A percentile compares a stretch with the other conserved stretches of the same genome.
Conservation (phyloP, 2,329 filamentous ascomycete species). For the Fusarium palustre region DNA sequence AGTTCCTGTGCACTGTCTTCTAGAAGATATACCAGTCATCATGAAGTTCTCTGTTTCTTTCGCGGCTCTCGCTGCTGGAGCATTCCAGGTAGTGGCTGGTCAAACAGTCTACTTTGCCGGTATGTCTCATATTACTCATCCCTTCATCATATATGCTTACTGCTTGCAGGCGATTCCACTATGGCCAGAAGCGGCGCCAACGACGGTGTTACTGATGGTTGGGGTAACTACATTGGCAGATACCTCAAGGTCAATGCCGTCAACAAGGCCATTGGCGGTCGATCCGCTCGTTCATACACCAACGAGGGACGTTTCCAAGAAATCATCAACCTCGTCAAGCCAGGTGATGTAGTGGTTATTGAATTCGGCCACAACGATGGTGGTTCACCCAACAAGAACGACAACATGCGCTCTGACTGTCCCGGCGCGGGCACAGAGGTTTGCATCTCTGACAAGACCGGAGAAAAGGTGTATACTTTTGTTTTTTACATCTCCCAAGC, state of each 20-base stretch:
- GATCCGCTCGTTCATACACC: constrained; percentile 74
- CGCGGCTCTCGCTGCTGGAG: constrained; percentile 33
- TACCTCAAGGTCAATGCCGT: constrained; percentile 59
- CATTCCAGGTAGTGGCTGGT: constrained; percentile 24
- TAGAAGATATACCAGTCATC: not conserved
- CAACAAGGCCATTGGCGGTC: constrained; percentile 75
- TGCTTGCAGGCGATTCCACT: constrained; percentile 63
- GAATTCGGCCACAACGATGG: constrained; percentile 82
- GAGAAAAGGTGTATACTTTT: constrained; percentile 69
- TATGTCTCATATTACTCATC: not conserved
- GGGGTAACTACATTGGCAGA: constrained; percentile 70
- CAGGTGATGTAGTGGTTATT: constrained; percentile 75
- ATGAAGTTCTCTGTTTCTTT: constrained; percentile 44
- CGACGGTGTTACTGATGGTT: constrained; percentile 63
- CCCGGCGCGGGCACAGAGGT: constrained; percentile 64
- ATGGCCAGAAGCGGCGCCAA: constrained; percentile 63
- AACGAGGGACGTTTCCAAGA: constrained; percentile 73
- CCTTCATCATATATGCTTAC: not conserved
- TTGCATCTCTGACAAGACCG: constrained; percentile 54
- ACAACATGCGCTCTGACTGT: constrained; percentile 73
- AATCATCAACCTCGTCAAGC: constrained; percentile 63
- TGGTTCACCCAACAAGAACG: constrained; percentile 62
- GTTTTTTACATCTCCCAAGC: constrained; percentile 70
- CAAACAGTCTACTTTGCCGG: constrained; percentile 60
- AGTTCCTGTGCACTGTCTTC: not conserved